A percentile compares a stretch with the other conserved stretches of the same genome.
phyloP scores from a whole-genome alignment of 2,329 filamentous ascomycete species.

The Phaeophleospora eucalypticola region DNA sequence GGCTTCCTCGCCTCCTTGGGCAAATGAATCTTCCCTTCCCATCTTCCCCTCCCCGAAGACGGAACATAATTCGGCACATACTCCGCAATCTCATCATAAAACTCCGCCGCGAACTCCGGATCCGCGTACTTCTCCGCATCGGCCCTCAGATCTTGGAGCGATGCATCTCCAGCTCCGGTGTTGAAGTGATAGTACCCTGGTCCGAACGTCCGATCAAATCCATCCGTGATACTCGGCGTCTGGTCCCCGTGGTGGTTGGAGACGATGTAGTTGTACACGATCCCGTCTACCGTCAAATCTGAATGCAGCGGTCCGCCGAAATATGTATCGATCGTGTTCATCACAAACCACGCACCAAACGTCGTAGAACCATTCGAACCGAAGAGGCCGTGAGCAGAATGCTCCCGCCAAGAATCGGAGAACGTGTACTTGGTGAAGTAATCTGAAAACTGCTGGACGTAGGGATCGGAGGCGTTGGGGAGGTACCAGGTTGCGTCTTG shows the following conservation, averaged over 20 bases:
- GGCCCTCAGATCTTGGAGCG: constrained; percentile 47
- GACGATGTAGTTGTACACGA: constrained; percentile 62
- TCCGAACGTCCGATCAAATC: constrained; percentile 63
- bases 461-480: constrained; percentile 50
- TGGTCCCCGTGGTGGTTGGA: constrained; percentile 62
- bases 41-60: constrained; percentile 48
- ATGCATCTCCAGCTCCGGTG: constrained; percentile 45
- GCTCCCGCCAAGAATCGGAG: constrained; percentile 54
- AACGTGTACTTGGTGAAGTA: constrained; percentile 68
- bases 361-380: constrained; percentile 49
- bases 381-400: constrained; percentile 55
- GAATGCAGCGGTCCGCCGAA: constrained; percentile 60
- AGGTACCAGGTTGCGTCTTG: constrained; percentile 64
- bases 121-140: constrained; percentile 53
- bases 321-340: constrained; percentile 62
- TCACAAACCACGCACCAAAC: constrained; percentile 60
- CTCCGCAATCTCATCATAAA: constrained; percentile 60
- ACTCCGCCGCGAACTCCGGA: constrained; percentile 54
- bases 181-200: constrained; percentile 64
- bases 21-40: constrained; percentile 49
- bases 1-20: constrained; percentile 50
- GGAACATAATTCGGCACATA: constrained; percentile 58
- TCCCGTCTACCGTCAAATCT: constrained; percentile 60
- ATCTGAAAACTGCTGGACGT: constrained; percentile 53
- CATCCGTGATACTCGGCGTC: constrained; percentile 60